These are phyloP conservation scores for Fusarium sp. DNA, from an alignment of 2,329 filamentous ascomycete species.

Conservation along the genomic window DNA sequence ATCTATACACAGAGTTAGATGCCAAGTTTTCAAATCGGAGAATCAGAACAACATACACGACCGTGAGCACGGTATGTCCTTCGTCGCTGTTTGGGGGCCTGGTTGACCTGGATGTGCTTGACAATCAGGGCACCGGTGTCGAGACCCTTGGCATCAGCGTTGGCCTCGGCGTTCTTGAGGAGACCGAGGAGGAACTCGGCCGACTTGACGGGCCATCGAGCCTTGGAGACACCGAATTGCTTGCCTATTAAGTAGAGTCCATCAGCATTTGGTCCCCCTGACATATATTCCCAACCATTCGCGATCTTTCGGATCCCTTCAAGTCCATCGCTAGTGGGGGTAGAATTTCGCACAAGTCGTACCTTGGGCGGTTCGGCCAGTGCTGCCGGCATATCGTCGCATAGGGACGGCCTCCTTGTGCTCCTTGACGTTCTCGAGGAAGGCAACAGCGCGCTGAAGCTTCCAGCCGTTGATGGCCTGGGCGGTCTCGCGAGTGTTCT, in stretches of 20 bases:
- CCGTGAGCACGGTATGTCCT: constrained; percentile 99
- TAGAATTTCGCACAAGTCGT: constrained; percentile 57
- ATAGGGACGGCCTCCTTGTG: constrained; percentile 98
- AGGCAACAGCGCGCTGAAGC: constrained; percentile 90
- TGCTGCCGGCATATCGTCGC: constrained; percentile 96
- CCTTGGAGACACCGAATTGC: constrained; percentile 97
- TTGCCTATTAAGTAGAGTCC: constrained; percentile 72
- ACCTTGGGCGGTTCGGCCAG: constrained; percentile 97
- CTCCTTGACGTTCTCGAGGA: constrained; percentile 97
- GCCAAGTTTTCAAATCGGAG: neutral
- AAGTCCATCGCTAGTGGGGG: constrained; percentile 14
- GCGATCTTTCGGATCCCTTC: constrained; percentile 13
- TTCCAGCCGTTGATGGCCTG: constrained; percentile 99
- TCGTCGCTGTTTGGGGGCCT: constrained; percentile 98
- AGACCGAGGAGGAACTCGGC: constrained; percentile 97
- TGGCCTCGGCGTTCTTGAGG: constrained; percentile 97
- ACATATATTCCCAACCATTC: constrained; percentile 6
- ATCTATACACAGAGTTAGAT: constrained; percentile 68
- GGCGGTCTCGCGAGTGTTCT: constrained; percentile 99
- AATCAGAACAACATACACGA: constrained; percentile 77
- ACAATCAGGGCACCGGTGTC: constrained; percentile 97
- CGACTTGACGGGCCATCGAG: constrained; percentile 99
- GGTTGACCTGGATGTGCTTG: constrained; percentile 99
- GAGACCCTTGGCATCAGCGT: constrained; percentile 95
- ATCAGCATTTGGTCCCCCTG: constrained; percentile 41